Percentiles rank a stretch among this genome's conserved stretches.
These are phyloP conservation scores for Eucalyptus cloeziana DNA, from an alignment of 345 rosid species.

Conservation along the genomic window DNA sequence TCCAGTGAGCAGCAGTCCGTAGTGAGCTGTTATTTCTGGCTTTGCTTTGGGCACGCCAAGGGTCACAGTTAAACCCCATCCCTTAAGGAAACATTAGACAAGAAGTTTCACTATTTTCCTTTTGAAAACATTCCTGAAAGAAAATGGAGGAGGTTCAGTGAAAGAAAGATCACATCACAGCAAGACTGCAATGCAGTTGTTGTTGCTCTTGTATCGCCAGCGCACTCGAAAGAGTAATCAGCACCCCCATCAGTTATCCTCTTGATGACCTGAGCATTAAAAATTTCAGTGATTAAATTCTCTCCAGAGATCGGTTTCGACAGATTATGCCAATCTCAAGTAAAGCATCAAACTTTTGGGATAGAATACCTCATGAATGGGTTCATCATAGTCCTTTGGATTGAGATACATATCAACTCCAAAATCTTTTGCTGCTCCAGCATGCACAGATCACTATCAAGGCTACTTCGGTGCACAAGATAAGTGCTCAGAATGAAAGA, in stretches of 20 bases:
- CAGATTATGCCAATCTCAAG: not conserved
- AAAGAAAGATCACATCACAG: constrained; percentile 43
- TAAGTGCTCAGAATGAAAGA: not conserved
- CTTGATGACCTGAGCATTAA: constrained; percentile 52
- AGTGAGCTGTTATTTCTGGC: constrained; percentile 74
- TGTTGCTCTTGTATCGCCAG: constrained; percentile 60
- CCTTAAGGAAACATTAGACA: constrained; percentile 17
- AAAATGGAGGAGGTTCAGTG: not conserved
- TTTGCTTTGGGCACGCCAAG: constrained; percentile 86
- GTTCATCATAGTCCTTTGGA: constrained; percentile 52
- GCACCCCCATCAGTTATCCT: constrained; percentile 76
- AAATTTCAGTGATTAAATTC: not conserved
- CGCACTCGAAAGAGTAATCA: constrained; percentile 84
- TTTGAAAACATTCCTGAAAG: not conserved
- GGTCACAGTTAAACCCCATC: constrained; percentile 88
- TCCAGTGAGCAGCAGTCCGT: constrained; percentile 58
- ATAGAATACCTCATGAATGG: constrained; percentile 68
- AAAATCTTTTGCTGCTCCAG: constrained; percentile 60
- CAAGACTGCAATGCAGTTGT: constrained; percentile 85
- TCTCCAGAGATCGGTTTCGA: not conserved
- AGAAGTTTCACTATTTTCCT: not conserved
- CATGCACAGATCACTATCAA: not conserved
- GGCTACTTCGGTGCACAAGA: not conserved
- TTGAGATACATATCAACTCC: constrained; percentile 74
- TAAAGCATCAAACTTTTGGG: not conserved